Evolutionary conservation across 306 rosid species (phyloP).

Genomic region (Begonia masoniana): DNA sequence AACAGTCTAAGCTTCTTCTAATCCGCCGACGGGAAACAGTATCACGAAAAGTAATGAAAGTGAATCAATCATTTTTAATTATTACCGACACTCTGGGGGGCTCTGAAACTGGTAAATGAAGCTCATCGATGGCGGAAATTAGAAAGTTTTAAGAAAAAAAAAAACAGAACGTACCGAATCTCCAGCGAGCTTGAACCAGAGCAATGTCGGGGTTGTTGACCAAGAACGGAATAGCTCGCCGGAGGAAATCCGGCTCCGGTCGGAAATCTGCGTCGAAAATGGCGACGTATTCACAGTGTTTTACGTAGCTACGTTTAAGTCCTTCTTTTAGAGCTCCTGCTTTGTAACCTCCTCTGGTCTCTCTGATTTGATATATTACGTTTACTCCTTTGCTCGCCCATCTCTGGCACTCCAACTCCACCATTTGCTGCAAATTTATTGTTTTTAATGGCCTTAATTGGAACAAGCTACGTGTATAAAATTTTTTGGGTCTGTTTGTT

Average conservation of each 20-base stretch:
- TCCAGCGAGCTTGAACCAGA: conserved; percentile 59
- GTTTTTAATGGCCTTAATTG: too few relatives aligned
- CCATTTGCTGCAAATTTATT: conserved; percentile 29
- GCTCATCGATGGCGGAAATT: too few relatives aligned
- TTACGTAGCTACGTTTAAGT: conserved; percentile 38
- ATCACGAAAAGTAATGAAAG: too few relatives aligned
- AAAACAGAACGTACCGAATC: conserved; percentile 26
- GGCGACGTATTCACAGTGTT: conserved; percentile 45
- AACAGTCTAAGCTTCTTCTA: too few relatives aligned
- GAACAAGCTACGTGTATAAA: too few relatives aligned
- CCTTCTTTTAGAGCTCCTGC: conserved; percentile 60
- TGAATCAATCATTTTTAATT: too few relatives aligned
- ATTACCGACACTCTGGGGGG: too few relatives aligned
- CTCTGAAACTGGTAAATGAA: too few relatives aligned
- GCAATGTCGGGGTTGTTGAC: conserved; percentile 43
- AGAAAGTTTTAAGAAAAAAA: too few relatives aligned
- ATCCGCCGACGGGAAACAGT: too few relatives aligned
- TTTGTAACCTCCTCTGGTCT: conserved; percentile 37
- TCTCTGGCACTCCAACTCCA: conserved; percentile 48
- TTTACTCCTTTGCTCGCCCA: conserved; percentile 57
- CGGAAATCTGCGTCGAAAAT: conserved; percentile 55
- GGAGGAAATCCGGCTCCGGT: conserved; percentile 45
- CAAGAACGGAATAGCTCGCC: conserved; percentile 49
- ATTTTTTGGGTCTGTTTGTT: too few relatives aligned
- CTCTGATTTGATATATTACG: conserved; percentile 47